Base-by-base conservation (phyloP, 208 protist genomes). In the Leishmania amazonensis region DNA sequence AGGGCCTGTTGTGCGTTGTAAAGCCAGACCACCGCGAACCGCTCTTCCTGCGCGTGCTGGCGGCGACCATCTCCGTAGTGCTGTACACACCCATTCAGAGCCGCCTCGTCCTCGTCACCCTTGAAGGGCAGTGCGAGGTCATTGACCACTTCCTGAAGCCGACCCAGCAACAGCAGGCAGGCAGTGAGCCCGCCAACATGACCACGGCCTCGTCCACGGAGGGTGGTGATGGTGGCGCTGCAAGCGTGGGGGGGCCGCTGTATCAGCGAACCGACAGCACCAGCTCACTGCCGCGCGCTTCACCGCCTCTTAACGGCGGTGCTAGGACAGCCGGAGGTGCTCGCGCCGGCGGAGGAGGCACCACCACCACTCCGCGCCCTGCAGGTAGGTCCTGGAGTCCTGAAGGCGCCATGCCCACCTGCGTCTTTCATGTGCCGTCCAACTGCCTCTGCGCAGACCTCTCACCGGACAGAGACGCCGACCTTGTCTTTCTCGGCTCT, bases 111-210 rank as follows among this genome's bases (percentile, higher is more conserved):
- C 62, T 98, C 45, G 81, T 96, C 31, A 97, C 95, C 31, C 90
- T 98, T 40, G 95, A 98, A 68, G 95, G 95, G 0, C 93, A 96
- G 79, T 98, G 95, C 81, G 90, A 97, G 82, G 87, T 97, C 1
- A 89, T 90, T 7, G 93, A 97, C 57, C 77, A 90, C 71, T 96
- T 98, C 68, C 81, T 95, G 31, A 80, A 68, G 35, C 76, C 68
- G 5, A 45, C 51, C 13, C 54, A 9, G 24, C 51, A 1, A 78
- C 79, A 71, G n/a, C 74, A 38, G 4, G 42, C 73, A 45, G n/a
- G 65, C 57, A 38, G 57, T 31, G 75, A 78, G 40, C 21, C 54
- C 9, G 75, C 57, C 19, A 62, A 58, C 75, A 28, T 51, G 73
- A n/a, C 65, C 75, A 24, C 42, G 65, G 24, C 24, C 35, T 68